Evolutionary conservation across 2,329 filamentous ascomycete genomes (phyloP), one percentile per base, ranked within the genome.

Genomic region (Metarhizium sp.): DNA sequence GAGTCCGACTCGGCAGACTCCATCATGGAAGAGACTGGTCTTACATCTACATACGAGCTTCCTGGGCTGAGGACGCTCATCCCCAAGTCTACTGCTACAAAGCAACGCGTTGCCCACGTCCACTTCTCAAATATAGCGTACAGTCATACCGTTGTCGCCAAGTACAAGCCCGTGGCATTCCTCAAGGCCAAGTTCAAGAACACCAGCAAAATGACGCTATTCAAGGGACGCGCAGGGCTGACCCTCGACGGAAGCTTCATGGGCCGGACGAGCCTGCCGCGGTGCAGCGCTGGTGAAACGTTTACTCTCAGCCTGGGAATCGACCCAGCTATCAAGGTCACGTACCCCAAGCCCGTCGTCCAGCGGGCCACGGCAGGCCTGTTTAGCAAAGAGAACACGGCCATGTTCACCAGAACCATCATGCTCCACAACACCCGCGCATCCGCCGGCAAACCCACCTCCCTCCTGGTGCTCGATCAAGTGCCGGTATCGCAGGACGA

Each of bases 231-330:
- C 2, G 73, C 74, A 0, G 77, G 79, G 2, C 69, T 84, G 7
- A 82, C 78, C 0, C 74, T 84, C 25, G 81, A 84, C 64, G 78
- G 78, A 6, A 73, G 74, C 2, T 84, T 83, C 67, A 67, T 84
- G 40, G 81, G 82, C 4, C 78, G 77, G 57, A 75, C 76, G 0
- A 67, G 63, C 0, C 68, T 85, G 30, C 77, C 80, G 2, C 75
- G 76, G 46, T 81, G 79, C 63, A 76, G 73, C 38, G 69, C 79
- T 0, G 78, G 78, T 45, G 77, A 80, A 56, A 59, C 63, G 2
- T 78, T 85, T 63, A 67, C 69, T 18, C 68, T 85, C 3, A 73
- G 71, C 53, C 72, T 85, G 0, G 81, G 82, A 42, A 71, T 83
- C 4, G 81, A 84, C 63, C 78, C 80, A 3, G 72, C 73, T 6